A percentile compares a stretch with the other conserved stretches of the same genome.
phyloP scores from a whole-genome alignment of 176 grass and related monocot species.

The Cocos nucifera region DNA sequence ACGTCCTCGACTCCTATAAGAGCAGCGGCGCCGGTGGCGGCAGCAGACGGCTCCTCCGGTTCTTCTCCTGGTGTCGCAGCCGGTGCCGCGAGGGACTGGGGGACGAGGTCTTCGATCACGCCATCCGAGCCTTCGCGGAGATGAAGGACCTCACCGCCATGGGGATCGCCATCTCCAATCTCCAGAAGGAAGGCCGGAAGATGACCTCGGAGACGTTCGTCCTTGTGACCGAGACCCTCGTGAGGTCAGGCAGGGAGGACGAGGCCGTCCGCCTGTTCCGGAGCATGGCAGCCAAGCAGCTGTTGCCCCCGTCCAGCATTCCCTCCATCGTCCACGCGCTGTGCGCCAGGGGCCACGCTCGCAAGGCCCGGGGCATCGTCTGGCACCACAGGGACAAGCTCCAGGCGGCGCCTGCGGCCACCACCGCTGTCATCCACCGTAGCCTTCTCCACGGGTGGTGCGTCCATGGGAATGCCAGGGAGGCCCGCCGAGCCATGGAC shows the following conservation, averaged over 20 bases:
- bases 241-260: slow-evolving; percentile 37
- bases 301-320: slow-evolving; percentile 38
- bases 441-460: slow-evolving; percentile 67
- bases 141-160: slow-evolving; percentile 44
- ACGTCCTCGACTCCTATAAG: slow-evolving; percentile 36
- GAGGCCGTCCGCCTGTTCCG: slow-evolving; percentile 41
- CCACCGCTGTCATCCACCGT: slow-evolving; percentile 17
- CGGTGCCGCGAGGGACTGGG: slow-evolving; percentile 10
- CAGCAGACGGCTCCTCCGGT: slow-evolving; percentile 39
- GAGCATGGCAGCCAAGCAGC: slow-evolving; percentile 26
- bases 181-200: slow-evolving; percentile 26
- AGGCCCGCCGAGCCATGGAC: slow-evolving; percentile 40
- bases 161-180: slow-evolving; percentile 21
- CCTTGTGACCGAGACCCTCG: slow-evolving; percentile 35
- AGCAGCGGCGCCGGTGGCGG: neutral
- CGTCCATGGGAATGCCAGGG: slow-evolving; percentile 41
- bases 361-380: slow-evolving; percentile 34
- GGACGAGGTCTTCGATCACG: slow-evolving; percentile 26
- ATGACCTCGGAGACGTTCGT: slow-evolving; percentile 42
- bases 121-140: slow-evolving; percentile 26
- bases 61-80: slow-evolving; percentile 47
- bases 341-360: slow-evolving; percentile 49
- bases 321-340: slow-evolving; percentile 42
- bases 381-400: slow-evolving; percentile 55
- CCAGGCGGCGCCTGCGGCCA: slow-evolving; percentile 15